Conservation (phyloP, 805 yeast genomes). For the Spathaspora arborariae region DNA sequence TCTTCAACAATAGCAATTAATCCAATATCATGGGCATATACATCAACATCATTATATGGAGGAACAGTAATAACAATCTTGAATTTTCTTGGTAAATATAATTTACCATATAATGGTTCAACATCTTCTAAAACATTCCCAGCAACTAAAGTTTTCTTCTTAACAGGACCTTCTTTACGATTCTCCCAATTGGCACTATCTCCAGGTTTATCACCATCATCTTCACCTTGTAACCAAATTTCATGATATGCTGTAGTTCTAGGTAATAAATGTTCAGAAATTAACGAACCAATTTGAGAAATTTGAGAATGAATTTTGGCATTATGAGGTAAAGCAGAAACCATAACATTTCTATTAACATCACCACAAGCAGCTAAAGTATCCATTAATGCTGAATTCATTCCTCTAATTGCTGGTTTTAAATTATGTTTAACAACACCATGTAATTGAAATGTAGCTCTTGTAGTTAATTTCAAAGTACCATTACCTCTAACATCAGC, state of each 20-base stretch:
- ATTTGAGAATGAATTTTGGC: conserved; percentile 79
- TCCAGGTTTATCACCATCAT: conserved; percentile 64
- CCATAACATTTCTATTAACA: conserved; percentile 93
- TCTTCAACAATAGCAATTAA: conserved; percentile 79
- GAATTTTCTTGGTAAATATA: conserved; percentile 92
- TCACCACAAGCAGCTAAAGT: conserved; percentile 98
- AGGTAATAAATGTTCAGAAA: conserved; percentile 84
- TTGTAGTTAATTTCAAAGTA: conserved; percentile 88
- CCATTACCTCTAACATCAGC: conserved; percentile 85
- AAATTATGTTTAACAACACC: conserved; percentile 89
- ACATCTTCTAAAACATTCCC: conserved; percentile 78
- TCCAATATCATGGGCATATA: conserved; percentile 93
- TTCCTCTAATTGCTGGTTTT: conserved; percentile 88
- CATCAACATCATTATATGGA: conserved; percentile 95
- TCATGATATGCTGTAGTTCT: conserved; percentile 94
- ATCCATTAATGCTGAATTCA: conserved; percentile 87
- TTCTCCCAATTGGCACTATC: conserved; percentile 61
- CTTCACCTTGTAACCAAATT: conserved; percentile 90
- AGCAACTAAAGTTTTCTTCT: conserved; percentile 78
- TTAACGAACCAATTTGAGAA: conserved; percentile 53
- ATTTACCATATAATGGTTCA: conserved; percentile 85
- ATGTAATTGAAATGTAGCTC: conserved; percentile 96
- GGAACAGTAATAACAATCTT: conserved; percentile 94
- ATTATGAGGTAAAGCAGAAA: conserved; percentile 83
- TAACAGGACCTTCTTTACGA: conserved; percentile 72